Percentiles rank a stretch among this genome's conserved stretches.
Conservation (phyloP, 805 yeast genomes). For the Yamadazyma paraphyllophila region DNA sequence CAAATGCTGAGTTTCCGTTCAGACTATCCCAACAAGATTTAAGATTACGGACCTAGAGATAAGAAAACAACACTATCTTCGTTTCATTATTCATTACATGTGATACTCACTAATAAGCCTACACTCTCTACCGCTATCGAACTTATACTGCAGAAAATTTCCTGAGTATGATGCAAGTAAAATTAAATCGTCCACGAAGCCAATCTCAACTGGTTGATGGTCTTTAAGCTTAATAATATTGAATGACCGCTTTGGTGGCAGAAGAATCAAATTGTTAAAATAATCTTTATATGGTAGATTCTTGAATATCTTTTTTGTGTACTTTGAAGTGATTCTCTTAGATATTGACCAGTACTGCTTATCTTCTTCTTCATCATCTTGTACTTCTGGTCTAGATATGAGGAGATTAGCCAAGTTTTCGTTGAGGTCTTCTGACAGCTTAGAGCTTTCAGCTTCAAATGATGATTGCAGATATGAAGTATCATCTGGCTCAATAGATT, state of each 20-base stretch:
- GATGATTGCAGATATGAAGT: constrained; percentile 6
- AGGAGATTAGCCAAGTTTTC: constrained; percentile 41
- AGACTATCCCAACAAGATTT: too few species aligned
- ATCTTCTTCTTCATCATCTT: constrained; percentile 5
- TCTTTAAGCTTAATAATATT: constrained; percentile 40
- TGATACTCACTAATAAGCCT: constrained; percentile 24
- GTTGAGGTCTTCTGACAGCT: constrained; percentile 40
- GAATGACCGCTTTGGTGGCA: constrained; percentile 42
- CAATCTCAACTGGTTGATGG: constrained; percentile 33
- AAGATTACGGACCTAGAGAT: too few species aligned
- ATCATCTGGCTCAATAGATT: constrained; percentile 5
- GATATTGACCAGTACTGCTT: constrained; percentile 4
- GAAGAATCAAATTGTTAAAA: constrained; percentile 40
- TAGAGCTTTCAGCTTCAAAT: constrained; percentile 18
- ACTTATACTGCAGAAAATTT: constrained; percentile 35
- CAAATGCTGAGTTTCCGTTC: too few species aligned
- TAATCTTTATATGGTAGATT: constrained; percentile 42
- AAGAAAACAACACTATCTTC: too few species aligned
- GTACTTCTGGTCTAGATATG: constrained; percentile 20
- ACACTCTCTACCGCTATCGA: constrained; percentile 27
- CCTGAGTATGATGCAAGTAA: constrained; percentile 41
- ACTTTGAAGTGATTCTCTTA: constrained; percentile 29
- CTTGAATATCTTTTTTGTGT: constrained; percentile 37
- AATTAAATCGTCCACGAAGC: constrained; percentile 32
- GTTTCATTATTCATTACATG: constrained; percentile 3